Evolutionary conservation across 225 moss, liverwort and hornwort genomes (phyloP).

Genomic region (Bryum argenteum): DNA sequence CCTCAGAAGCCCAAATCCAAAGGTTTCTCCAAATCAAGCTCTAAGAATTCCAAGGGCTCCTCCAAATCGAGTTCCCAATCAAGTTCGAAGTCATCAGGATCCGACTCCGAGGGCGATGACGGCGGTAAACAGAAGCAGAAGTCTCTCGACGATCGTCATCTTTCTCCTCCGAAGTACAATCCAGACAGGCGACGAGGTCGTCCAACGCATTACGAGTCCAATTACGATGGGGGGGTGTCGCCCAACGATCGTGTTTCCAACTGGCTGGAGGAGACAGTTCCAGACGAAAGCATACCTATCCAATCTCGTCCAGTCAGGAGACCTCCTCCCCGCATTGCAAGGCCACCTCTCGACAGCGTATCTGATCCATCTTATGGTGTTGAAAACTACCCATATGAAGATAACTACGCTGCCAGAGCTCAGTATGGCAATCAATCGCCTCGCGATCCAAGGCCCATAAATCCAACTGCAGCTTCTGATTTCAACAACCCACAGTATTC

Average conservation of each 20-base stretch:
- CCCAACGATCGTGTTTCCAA: conserved; percentile 22
- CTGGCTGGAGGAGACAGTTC: conserved; percentile 17
- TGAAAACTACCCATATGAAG: not conserved
- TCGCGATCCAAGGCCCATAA: conserved; percentile 3
- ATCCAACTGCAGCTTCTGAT: not conserved
- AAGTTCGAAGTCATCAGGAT: conserved; percentile 22
- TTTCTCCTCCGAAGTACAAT: conserved; percentile 17
- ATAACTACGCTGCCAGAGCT: not conserved
- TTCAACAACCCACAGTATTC: conserved; percentile 5
- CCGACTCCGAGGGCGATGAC: conserved; percentile 23
- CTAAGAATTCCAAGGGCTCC: conserved; percentile 29
- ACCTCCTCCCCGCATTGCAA: not conserved
- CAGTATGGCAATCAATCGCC: not conserved
- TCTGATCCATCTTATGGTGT: conserved; percentile 19
- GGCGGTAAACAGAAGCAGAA: not conserved
- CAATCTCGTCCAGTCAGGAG: not conserved
- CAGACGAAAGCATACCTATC: not conserved
- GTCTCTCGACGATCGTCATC: not conserved
- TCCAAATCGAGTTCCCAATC: conserved; percentile 21
- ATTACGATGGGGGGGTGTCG: conserved; percentile 12
- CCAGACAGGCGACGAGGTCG: not conserved
- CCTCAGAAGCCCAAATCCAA: conserved; percentile 14
- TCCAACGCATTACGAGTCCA: conserved; percentile 10
- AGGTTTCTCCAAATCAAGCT: conserved; percentile 24
- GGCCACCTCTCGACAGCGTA: not conserved